Evolutionary conservation across 2,329 filamentous ascomycete genomes (phyloP), one percentile per base, ranked within the genome.

Genomic region (Hymenoscyphus fraxineus): DNA sequence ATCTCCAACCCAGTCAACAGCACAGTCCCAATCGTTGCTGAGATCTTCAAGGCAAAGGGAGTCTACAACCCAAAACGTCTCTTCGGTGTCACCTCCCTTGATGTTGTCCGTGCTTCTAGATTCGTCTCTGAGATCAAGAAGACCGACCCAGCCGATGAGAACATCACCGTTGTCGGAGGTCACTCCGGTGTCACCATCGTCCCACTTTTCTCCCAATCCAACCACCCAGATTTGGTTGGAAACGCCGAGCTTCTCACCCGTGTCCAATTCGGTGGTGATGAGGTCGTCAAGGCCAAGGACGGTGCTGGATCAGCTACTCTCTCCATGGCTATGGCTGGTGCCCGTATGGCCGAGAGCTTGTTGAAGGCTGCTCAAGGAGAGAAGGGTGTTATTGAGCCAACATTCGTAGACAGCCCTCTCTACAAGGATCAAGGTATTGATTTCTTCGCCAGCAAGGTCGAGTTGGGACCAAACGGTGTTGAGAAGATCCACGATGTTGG

Each of bases 1-100:
- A 99, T 99, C 83, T 88, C 93, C 81, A 99, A 99, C 89, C 95
- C 95, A 68, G 93, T 99, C 83, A 99, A 99, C 92, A 97, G 93
- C 75, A 99, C 95, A 77, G 95, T 99, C 76, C 95, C 95, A 79
- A 99, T 99, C 82, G 89, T 89, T 78, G 89, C 92, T 78, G 95
- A 98, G 87, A 88, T 98, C 78, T 96, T 93, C 91, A 98, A 98
- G 90, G 82, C 86, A 79, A 85, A 83, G 75, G 93, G 93, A 73
- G 94, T 98, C 83, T 99, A 97, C 89, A 94, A 99, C 88, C 93
- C 95, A 80, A 96, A 96, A 89, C 92, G 91, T 77, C 92, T 99
- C 75, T 99, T 99, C 83, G 95, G 95, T 85, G 95, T 99, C 78
- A 99, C 95, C 82, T 98, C 95, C 77, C 93, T 99, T 76, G 95